Conservation (phyloP, 2,329 filamentous ascomycete species). For the Hypoxylon rubiginosum region DNA sequence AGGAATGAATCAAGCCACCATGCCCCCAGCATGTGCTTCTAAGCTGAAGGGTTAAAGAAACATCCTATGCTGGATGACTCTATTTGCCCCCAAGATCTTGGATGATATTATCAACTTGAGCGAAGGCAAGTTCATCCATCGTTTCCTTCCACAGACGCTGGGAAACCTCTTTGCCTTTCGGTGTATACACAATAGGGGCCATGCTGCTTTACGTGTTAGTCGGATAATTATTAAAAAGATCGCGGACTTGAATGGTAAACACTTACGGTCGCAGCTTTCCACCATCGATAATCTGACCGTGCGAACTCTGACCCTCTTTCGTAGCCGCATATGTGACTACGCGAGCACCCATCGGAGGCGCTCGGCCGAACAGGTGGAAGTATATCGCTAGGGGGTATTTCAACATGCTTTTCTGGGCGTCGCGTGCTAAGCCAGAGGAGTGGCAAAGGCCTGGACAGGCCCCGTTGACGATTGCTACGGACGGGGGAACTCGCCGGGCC, state of each 20-base stretch:
- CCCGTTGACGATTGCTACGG: constrained; percentile 41
- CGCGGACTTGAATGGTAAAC: background rate
- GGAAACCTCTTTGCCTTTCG: constrained; percentile 33
- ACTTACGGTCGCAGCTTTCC: background rate
- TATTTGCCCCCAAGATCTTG: too few species aligned
- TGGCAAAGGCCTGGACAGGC: constrained; percentile 38
- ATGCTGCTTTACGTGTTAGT: too few species aligned
- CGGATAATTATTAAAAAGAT: too few species aligned
- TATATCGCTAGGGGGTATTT: background rate
- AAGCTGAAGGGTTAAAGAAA: too few species aligned
- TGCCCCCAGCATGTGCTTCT: too few species aligned
- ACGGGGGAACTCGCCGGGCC: constrained; percentile 43
- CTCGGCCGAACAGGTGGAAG: background rate
- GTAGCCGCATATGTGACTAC: too few species aligned
- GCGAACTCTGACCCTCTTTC: too few species aligned
- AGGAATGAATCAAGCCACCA: too few species aligned
- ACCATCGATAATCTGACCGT: too few species aligned
- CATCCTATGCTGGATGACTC: too few species aligned
- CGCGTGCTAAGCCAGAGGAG: constrained; percentile 4
- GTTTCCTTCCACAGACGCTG: constrained; percentile 46
- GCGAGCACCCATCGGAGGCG: too few species aligned
- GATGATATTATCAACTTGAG: constrained; percentile 12
- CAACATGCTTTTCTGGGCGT: too few species aligned
- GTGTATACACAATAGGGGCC: constrained; percentile 38
- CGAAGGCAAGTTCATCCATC: constrained; percentile 45